Base-by-base conservation (phyloP, 2,329 filamentous ascomycete species). In the Penicillium sp. region DNA sequence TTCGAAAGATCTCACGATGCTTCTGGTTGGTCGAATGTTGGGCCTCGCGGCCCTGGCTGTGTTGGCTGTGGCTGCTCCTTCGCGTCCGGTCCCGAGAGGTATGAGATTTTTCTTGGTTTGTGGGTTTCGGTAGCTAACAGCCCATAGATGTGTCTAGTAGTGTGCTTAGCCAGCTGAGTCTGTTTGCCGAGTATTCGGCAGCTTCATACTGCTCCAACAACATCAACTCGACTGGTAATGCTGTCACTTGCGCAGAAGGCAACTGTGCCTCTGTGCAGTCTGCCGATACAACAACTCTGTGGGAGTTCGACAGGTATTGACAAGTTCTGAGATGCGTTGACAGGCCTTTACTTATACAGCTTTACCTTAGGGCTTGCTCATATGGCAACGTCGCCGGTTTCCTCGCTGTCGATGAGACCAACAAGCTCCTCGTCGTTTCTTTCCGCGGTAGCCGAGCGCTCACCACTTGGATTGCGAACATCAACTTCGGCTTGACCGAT, bases 171-270 rank as follows among this genome's bases (percentile, higher is more conserved):
- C 67, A 77, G 40, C 67, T 83, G 7, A 67, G 70, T 2, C 69
- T 81, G 57, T 81, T 78, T 64, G 75, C 77, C 39, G 76, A 83
- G 54, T 83, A 80, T 63, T 74, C 80, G 2, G 80, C 79, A 2
- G 81, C 81, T 3, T 72, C 80, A 18, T 83, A 83, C 65, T 83
- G 81, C 63, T 61, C 72, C 2, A 65, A 58, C 38, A 83, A 83
- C 65, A 75, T 79, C 65, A 68, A 79, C 51, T 73, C 73, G 27
- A 55, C 75, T 2, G 72, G 71, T 40, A 73, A 74, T 9, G 75
- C 74, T 48, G 46, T 82, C 41, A 70, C 69, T 8, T 83, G 81
- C 58, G 58, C 67, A 0, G 64, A 71, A 8, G 75, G 72, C 1
- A 80, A 78, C 57, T 83, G 81, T 59, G 74, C 78, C 1, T 60